phyloP scores from a whole-genome alignment of 345 rosid genomes.

The Moricandia arvensis region DNA sequence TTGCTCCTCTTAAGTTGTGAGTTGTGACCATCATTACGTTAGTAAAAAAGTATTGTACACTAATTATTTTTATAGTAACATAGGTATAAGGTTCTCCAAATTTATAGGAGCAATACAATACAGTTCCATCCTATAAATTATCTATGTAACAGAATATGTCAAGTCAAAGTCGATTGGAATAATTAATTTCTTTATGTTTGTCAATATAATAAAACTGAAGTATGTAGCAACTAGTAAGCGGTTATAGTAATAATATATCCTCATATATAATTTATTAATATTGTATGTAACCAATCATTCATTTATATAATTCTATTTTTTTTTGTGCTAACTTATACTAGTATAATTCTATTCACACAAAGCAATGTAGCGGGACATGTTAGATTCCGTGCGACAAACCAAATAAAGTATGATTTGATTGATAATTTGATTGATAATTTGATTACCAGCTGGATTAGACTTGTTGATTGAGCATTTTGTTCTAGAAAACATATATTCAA shows the following conservation, averaged over 20 bases:
- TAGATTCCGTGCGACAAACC: constrained; percentile 27
- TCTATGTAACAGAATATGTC: constrained; percentile 8
- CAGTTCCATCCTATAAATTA: constrained; percentile 5
- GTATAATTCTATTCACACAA: not conserved
- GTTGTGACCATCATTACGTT: constrained; percentile 17
- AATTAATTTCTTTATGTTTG: not conserved
- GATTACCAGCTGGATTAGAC: constrained; percentile 26
- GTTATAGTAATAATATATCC: not conserved
- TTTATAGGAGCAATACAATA: constrained; percentile 29
- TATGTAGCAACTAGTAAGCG: not conserved
- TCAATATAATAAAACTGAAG: not conserved
- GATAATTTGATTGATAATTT: constrained; percentile 21
- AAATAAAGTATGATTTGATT: constrained; percentile 27
- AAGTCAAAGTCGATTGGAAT: constrained; percentile 17
- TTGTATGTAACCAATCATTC: not conserved
- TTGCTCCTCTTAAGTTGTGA: constrained; percentile 10
- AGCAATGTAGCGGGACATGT: constrained; percentile 6
- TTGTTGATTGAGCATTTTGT: constrained; percentile 7
- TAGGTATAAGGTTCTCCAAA: constrained; percentile 28
- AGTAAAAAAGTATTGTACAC: not conserved
- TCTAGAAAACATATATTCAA: not conserved
- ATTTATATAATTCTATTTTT: not conserved
- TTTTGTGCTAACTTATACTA: no score
- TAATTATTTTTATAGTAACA: not conserved
- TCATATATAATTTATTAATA: not conserved